Percentiles rank a stretch among this genome's conserved stretches.
Evolutionary conservation across 1,284 basidiomycete genomes (phyloP).

Genomic region (Tylopilus sp.): DNA sequence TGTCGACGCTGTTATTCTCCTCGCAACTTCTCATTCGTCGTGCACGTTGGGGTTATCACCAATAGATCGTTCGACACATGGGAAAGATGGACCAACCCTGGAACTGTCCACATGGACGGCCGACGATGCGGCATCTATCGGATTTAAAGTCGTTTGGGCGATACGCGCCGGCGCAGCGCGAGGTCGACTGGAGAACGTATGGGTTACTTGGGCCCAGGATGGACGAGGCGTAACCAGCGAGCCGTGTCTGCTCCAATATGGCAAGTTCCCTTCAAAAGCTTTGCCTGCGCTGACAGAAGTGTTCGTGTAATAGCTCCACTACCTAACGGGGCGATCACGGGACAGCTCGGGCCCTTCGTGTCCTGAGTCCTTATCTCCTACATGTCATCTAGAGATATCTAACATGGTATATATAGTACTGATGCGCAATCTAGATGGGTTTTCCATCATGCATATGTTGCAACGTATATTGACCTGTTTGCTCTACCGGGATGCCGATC

Average conservation of each 20-base stretch:
- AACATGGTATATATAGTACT: constrained; percentile 27
- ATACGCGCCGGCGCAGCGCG: constrained; percentile 24
- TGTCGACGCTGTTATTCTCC: constrained; percentile 35
- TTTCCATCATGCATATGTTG: neutral
- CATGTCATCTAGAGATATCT: constrained; percentile 9
- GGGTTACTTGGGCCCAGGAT: constrained; percentile 6
- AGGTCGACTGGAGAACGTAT: constrained; percentile 39
- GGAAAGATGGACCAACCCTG: constrained; percentile 97
- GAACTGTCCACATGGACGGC: constrained; percentile 97
- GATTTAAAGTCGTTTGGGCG: constrained; percentile 41
- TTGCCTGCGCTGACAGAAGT: neutral
- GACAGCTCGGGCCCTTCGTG: neutral
- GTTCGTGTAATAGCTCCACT: neutral
- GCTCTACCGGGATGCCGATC: constrained; percentile 54
- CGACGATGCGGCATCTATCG: constrained; percentile 92
- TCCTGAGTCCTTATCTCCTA: constrained; percentile 4
- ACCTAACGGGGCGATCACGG: neutral
- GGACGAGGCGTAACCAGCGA: constrained; percentile 1
- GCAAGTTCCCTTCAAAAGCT: neutral
- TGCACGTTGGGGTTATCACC: neutral
- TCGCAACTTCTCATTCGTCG: neutral
- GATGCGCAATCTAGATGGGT: constrained; percentile 33
- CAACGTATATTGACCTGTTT: neutral
- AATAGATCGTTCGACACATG: constrained; percentile 91
- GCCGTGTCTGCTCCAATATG: too few species aligned